Conservation (phyloP, 495 filamentous ascomycete species). For the Daldinia grandis region DNA sequence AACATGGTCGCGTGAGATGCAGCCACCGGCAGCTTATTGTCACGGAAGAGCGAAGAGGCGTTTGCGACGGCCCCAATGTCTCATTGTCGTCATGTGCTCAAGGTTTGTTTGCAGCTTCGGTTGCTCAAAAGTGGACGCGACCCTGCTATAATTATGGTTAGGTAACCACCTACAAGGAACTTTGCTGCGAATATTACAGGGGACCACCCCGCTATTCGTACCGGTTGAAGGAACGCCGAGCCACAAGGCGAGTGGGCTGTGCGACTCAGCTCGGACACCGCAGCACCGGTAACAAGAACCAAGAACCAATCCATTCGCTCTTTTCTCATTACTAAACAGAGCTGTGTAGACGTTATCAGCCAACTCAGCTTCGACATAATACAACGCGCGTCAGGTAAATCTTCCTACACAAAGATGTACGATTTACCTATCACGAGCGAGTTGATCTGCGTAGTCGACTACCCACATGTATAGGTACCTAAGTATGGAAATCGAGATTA, state of each 20-base stretch:
- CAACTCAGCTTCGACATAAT: slow-evolving; percentile 23
- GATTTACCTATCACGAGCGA: not conserved
- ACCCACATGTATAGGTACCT: not conserved
- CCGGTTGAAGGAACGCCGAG: slow-evolving; percentile 22
- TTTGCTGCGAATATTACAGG: slow-evolving; percentile 18
- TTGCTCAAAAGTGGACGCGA: not conserved
- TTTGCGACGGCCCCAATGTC: slow-evolving; percentile 8
- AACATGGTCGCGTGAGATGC: too few species aligned
- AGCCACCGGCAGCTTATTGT: not conserved
- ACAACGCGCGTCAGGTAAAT: slow-evolving; percentile 22
- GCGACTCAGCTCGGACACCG: slow-evolving; percentile 24
- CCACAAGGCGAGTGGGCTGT: slow-evolving; percentile 26
- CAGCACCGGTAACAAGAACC: not conserved
- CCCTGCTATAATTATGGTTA: slow-evolving; percentile 6
- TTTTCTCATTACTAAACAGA: slow-evolving; percentile 12
- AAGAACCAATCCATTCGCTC: slow-evolving; percentile 14
- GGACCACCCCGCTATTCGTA: slow-evolving; percentile 3
- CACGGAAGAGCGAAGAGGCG: not conserved
- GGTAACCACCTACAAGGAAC: slow-evolving; percentile 14
- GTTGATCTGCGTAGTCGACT: not conserved
- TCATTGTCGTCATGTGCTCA: slow-evolving; percentile 38
- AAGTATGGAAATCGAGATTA: too few species aligned
- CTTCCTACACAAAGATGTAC: too few species aligned
- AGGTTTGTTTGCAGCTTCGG: slow-evolving; percentile 13
- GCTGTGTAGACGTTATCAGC: not conserved